Conservation (phyloP, 164 flowering plant species). For the Vitis riparia region DNA sequence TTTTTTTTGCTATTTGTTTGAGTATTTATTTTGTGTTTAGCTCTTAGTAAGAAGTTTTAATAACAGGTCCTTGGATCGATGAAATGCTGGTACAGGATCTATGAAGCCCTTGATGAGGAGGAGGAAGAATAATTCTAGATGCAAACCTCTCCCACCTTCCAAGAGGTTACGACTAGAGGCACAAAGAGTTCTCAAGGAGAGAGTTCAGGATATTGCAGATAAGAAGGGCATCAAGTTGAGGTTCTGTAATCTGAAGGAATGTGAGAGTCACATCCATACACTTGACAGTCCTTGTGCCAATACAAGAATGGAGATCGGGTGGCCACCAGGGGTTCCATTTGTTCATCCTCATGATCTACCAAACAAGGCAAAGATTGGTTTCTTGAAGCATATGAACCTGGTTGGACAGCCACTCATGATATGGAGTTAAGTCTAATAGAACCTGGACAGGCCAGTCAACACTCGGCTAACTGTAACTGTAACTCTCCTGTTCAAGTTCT, state of each 20-base stretch:
- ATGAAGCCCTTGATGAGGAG: slow-evolving; percentile 68
- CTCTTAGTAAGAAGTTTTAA: slow-evolving; percentile 59
- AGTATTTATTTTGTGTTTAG: slow-evolving; percentile 14
- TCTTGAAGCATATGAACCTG: slow-evolving; percentile 98
- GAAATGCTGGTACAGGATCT: slow-evolving; percentile 90
- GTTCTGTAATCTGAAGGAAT: slow-evolving; percentile 90
- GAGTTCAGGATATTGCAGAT: slow-evolving; percentile 98
- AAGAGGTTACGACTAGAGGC: slow-evolving; percentile 94
- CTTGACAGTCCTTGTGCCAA: slow-evolving; percentile 84
- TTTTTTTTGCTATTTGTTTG: background rate
- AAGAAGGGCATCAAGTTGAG: slow-evolving; percentile 92
- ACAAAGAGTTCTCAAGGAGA: slow-evolving; percentile 90
- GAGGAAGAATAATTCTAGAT: slow-evolving; percentile 66
- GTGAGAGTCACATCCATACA: slow-evolving; percentile 76
- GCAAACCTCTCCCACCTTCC: slow-evolving; percentile 94
- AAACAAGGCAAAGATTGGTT: slow-evolving; percentile 89
- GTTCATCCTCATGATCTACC: slow-evolving; percentile 99
- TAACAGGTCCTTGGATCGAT: slow-evolving; percentile 73
- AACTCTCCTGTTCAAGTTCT: slow-evolving; percentile 19
- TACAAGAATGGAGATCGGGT: slow-evolving; percentile 85
- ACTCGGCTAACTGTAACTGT: slow-evolving; percentile 47
- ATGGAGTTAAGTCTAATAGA: slow-evolving; percentile 75
- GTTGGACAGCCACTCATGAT: slow-evolving; percentile 90
- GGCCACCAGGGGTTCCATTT: slow-evolving; percentile 98
- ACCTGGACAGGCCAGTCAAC: slow-evolving; percentile 65